These are phyloP conservation scores for Podaxis mareebaensis DNA, from an alignment of 768 basidiomycete genomes.

Conservation along the genomic window DNA sequence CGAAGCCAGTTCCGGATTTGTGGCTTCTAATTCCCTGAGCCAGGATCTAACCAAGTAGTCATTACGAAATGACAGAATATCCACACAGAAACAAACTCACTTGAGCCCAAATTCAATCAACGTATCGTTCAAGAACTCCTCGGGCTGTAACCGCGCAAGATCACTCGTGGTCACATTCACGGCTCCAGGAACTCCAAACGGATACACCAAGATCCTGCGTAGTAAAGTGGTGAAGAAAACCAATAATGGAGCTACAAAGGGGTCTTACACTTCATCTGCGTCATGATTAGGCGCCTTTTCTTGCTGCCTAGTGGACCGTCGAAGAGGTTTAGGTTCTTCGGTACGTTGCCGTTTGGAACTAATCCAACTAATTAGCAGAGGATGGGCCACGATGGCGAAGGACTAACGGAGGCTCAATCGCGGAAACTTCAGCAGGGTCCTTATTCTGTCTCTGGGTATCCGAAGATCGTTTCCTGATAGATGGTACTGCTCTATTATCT, in stretches of 20 bases:
- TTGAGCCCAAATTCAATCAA: conserved; percentile 95
- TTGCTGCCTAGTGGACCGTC: conserved; percentile 25
- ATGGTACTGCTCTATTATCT: neutral
- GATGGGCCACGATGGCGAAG: neutral
- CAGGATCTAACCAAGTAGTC: conserved; percentile 53
- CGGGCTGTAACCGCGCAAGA: conserved; percentile 66
- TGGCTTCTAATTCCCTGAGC: conserved; percentile 56
- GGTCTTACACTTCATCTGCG: conserved; percentile 62
- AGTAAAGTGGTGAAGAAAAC: conserved; percentile 2
- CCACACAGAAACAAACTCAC: conserved; percentile 42
- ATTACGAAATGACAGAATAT: neutral
- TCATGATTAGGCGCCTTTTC: conserved; percentile 34
- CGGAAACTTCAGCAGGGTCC: neutral
- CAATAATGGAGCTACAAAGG: neutral
- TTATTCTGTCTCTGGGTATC: neutral
- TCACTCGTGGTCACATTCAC: conserved; percentile 85
- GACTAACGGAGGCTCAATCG: conserved; percentile 9
- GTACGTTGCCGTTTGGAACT: conserved; percentile 14
- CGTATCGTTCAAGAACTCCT: conserved; percentile 94
- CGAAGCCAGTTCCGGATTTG: conserved; percentile 61
- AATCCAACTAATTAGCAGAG: neutral
- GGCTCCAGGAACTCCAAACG: conserved; percentile 66
- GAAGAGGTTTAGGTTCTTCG: conserved; percentile 37
- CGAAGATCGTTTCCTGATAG: neutral
- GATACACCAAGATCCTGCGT: conserved; percentile 74